Evolutionary conservation across 805 yeast species (phyloP), one percentile per base, ranked within the genome.

Genomic region (Candida sanyiensis): DNA sequence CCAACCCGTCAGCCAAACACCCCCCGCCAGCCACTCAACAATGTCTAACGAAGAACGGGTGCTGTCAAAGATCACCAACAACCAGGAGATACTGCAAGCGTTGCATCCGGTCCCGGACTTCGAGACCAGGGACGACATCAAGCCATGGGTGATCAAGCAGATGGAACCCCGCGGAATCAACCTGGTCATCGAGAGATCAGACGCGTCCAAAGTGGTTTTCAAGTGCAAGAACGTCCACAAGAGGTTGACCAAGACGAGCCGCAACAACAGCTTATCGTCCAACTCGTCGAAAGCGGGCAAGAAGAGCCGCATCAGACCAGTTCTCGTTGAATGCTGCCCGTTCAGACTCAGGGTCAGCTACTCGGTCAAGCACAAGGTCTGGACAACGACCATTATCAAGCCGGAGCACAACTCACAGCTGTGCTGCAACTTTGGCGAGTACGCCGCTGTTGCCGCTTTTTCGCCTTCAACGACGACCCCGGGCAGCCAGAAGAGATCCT

Each of bases 181-280:
- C 15, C 37, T 55, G 28, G 63, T 59, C 6, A 57, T 60, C 43
- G 63, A 58, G 37, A 49, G 63, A 45, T 54, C 60, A 1, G 63
- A 58, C 36, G 45, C 52, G 3, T 45, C 57, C 13, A 57, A 58
- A 39, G 55, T 58, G 15, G 59, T 59, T 8, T 58, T 59, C 50
- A 57, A 59, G 37, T 58, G 63, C 42, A 58, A 57, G 45, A 53
- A 46, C 34, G 28, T 53, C n/a, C 53, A 51, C 38, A 52, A 53
- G 45, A 53, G 49, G 39, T 29, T 51, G 5, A 32, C 52, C 25
- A 49, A 46, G 31, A 6, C 16, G 9, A 7, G 1, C 5, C 30
- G 27, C 12, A 38, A 17, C 18, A 15, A 29, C 23, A 27, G 37
- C 21, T 9, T 26, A 11, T 13, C 26, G 5, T 31, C 41, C 4